A percentile compares a stretch with the other conserved stretches of the same genome.
These are phyloP conservation scores for Ochromonas danica DNA, from an alignment of 108 stramenopile genomes.

Conservation along the genomic window DNA sequence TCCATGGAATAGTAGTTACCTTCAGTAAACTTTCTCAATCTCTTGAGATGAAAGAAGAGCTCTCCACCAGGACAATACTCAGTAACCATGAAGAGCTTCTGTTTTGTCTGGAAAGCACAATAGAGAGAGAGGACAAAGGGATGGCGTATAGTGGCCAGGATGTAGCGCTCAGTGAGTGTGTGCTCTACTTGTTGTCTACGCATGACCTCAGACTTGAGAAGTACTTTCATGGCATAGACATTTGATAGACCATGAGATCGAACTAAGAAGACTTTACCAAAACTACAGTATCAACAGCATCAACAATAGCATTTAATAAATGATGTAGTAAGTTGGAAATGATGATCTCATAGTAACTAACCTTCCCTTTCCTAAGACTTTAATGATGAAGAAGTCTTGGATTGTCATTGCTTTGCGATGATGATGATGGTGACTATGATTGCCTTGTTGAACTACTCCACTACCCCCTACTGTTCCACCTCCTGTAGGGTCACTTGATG, in stretches of 20 bases:
- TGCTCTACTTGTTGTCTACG: slow-evolving; percentile 24
- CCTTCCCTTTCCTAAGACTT: slow-evolving; percentile 25
- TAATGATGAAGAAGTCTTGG: slow-evolving; percentile 11
- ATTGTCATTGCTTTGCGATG: slow-evolving; percentile 9
- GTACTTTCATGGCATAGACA: slow-evolving; percentile 28
- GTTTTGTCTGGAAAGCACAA: slow-evolving; percentile 54
- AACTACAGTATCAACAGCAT: neutral
- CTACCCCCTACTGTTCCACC: neutral
- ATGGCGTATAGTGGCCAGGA: slow-evolving; percentile 41
- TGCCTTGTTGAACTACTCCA: neutral
- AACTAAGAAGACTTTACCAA: slow-evolving; percentile 33
- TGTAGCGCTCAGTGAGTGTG: slow-evolving; percentile 4
- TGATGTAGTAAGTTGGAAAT: neutral
- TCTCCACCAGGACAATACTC: slow-evolving; percentile 97
- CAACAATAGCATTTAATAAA: neutral
- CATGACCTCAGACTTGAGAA: slow-evolving; percentile 4
- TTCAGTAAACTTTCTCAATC: slow-evolving; percentile 84
- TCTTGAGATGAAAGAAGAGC: slow-evolving; percentile 90
- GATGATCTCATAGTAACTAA: too few relatives aligned
- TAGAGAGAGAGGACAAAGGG: slow-evolving; percentile 64
- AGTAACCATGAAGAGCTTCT: slow-evolving; percentile 81
- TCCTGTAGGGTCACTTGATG: neutral
- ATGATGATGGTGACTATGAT: too few relatives aligned
- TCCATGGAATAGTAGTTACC: too few relatives aligned
- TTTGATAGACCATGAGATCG: neutral